phyloP scores from a whole-genome alignment of 2,329 filamentous ascomycete species.

The Calonectria pteridis region DNA sequence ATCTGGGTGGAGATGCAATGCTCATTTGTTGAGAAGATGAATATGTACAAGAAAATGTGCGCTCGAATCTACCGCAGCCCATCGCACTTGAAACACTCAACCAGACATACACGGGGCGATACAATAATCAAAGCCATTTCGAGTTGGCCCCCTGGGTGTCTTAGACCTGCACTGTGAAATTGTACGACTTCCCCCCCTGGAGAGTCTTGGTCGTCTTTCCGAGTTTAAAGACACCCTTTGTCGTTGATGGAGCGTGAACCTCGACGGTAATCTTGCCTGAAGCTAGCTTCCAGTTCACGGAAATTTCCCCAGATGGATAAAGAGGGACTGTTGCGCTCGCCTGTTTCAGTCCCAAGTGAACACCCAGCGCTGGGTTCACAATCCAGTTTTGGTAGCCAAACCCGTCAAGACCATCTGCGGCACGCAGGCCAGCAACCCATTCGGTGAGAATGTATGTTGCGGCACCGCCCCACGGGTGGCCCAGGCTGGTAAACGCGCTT shows the following conservation, averaged over 20 bases:
- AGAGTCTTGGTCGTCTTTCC: background rate
- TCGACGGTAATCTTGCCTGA: background rate
- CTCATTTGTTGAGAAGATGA: background rate
- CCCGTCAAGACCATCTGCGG: conserved; percentile 5
- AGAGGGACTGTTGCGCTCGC: background rate
- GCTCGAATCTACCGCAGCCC: background rate
- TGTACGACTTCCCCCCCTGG: conserved; percentile 1
- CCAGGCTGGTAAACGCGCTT: conserved; percentile 1
- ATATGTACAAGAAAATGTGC: background rate
- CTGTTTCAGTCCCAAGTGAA: background rate
- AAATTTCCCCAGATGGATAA: background rate
- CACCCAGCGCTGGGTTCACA: conserved; percentile 6
- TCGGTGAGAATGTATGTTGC: conserved; percentile 18
- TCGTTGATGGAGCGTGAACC: background rate
- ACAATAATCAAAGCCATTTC: background rate
- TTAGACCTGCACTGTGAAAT: background rate
- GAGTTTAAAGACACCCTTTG: background rate
- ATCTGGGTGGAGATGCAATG: background rate
- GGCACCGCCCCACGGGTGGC: conserved; percentile 18
- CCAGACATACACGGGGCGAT: too few species aligned
- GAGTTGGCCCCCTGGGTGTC: background rate
- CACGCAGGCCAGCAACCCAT: conserved; percentile 10
- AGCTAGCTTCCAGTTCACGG: background rate
- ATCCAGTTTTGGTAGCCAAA: conserved; percentile 17
- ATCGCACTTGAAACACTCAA: background rate